These are phyloP conservation scores for Apiospora koreana DNA, from an alignment of 2,329 filamentous ascomycete species.

Conservation along the genomic window DNA sequence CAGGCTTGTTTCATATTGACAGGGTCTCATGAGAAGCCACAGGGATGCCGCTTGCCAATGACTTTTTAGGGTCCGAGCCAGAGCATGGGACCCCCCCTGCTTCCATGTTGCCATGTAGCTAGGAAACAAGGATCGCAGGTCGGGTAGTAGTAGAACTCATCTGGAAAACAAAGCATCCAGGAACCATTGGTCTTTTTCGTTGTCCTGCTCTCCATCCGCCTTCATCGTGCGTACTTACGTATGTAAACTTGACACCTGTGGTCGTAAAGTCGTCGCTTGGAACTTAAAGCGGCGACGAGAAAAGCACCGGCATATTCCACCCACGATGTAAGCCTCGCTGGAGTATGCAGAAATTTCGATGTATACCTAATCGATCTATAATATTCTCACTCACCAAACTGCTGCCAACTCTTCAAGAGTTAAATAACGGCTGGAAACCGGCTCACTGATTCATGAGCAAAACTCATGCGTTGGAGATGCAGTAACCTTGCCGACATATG, in stretches of 20 bases:
- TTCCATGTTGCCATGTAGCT: not conserved
- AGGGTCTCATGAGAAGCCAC: slow-evolving; percentile 30
- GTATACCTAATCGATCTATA: slow-evolving; percentile 5
- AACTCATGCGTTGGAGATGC: not conserved
- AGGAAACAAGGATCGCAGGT: slow-evolving; percentile 8
- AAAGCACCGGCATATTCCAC: not conserved
- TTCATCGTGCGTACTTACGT: not conserved
- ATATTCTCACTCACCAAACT: not conserved
- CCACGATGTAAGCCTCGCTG: not conserved
- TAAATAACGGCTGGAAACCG: not conserved
- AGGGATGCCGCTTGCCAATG: slow-evolving; percentile 19
- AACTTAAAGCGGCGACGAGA: not conserved
- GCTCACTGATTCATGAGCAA: slow-evolving; percentile 3
- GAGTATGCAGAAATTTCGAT: not conserved
- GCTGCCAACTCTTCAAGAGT: not conserved
- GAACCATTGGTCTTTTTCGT: slow-evolving; percentile 1
- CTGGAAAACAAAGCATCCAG: slow-evolving; percentile 12
- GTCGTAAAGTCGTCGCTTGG: not conserved
- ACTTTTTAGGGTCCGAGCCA: slow-evolving; percentile 12
- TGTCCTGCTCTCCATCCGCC: not conserved
- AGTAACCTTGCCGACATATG: not conserved
- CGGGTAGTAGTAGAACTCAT: not conserved
- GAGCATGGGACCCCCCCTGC: not conserved
- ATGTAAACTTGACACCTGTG: not conserved
- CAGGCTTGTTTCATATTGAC: slow-evolving; percentile 51